Base-by-base conservation (phyloP, 495 filamentous ascomycete genomes). In the Penicillium diatomitis region DNA sequence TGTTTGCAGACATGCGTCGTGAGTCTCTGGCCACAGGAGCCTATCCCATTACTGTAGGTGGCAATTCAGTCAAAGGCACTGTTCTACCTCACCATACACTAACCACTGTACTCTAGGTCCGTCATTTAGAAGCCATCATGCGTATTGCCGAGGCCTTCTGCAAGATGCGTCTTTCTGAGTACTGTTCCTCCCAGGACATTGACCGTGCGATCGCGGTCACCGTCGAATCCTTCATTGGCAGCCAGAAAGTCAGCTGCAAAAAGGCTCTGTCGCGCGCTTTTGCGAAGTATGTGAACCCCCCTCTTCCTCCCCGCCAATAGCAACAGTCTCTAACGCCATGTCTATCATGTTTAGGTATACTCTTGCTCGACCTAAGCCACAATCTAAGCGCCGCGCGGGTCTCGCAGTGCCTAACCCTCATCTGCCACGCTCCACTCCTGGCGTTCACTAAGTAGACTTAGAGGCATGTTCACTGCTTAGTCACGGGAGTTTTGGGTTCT, bases 121-220 rank as follows among this genome's bases (percentile, higher is more conserved):
- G 94, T 71, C 94, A 99, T 69, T 74, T 96, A 28, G 90, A 96
- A 81, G 90, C 90, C 55, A 95, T 96, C 63, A 91, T 96, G 77
- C 87, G 90, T 65, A 95, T 94, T 67, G 77, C 77, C 46, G 90
- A 96, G 63, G 69, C 88, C 11, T 96, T 96, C 76, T 90, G 85
- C 74, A 90, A 91, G 58, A 96, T 96, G 90, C 86, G 90, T 30
- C 73, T 99, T 32, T 88, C 84, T 0, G 94, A 99, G 55, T 96
- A 94, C 70, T 95, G 90, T 65, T 84, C 84, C 6, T 65, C 83
- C 10, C 79, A 83, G 49, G 94, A 99, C 62, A 95, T 99, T 50
- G 94, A 99, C 68, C 85, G 92, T 47, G 94, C 92, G 41, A 97
- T 99, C 57, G 90, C 90, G 5, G 94, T 97, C 9, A 94, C 92